Evolutionary conservation across 2,329 filamentous ascomycete genomes (phyloP).

Genomic region (Apiospora hydei): DNA sequence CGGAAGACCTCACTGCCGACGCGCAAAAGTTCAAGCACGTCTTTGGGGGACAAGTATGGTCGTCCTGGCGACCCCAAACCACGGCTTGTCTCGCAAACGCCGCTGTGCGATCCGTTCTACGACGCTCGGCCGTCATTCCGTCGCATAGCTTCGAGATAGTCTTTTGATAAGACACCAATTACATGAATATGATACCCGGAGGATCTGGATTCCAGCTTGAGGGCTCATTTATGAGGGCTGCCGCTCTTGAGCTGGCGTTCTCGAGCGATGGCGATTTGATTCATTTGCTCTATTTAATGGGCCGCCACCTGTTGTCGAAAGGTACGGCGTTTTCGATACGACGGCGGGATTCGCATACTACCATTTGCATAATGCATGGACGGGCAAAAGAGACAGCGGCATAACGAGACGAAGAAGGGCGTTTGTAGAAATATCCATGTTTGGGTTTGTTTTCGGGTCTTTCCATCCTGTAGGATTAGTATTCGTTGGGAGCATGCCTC

Average conservation of each 20-base stretch:
- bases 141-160: slow-evolving; percentile 14
- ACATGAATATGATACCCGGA: slow-evolving; percentile 11
- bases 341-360: not conserved
- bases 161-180: slow-evolving; percentile 17
- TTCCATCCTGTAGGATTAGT: slow-evolving; percentile 13
- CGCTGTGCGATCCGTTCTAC: slow-evolving; percentile 6
- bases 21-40: not conserved
- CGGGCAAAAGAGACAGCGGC: slow-evolving; percentile 4
- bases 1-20: slow-evolving; percentile 24
- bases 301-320: not conserved
- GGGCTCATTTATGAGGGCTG: slow-evolving; percentile 6
- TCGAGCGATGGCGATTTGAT: not conserved
- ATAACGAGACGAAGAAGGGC: slow-evolving; percentile 11
- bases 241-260: not conserved
- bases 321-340: slow-evolving; percentile 4
- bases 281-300: slow-evolving; percentile 9
- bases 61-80: not conserved
- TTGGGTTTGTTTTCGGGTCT: slow-evolving; percentile 4
- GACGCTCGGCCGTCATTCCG: slow-evolving; percentile 2
- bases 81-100: slow-evolving; percentile 8
- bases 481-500: not conserved
- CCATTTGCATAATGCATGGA: slow-evolving; percentile 4
- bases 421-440: slow-evolving; percentile 21
- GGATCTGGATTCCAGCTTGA: slow-evolving; percentile 14
- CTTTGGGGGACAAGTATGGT: not conserved